A percentile compares a stretch with the other conserved stretches of the same genome.
These are phyloP conservation scores for Pterulicium gracile DNA, from an alignment of 1,284 basidiomycete genomes.

Conservation along the genomic window DNA sequence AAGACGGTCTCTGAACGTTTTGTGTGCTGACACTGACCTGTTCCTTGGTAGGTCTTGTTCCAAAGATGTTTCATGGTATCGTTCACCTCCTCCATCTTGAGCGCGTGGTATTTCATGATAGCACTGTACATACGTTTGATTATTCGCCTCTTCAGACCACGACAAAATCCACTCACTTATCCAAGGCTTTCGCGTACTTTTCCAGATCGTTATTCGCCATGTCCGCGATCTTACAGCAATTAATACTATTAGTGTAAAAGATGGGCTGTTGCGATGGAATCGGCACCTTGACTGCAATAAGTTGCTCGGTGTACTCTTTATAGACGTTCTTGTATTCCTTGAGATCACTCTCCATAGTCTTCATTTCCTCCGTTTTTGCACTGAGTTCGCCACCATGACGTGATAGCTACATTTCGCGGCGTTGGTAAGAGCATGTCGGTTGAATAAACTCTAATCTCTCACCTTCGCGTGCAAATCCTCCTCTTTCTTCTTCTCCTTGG, in stretches of 20 bases:
- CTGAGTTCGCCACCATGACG: slow-evolving; percentile 75
- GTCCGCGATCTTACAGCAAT: slow-evolving; percentile 76
- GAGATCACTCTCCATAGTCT: slow-evolving; percentile 63
- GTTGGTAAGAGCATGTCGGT: too few species aligned
- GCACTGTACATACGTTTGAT: slow-evolving; percentile 43
- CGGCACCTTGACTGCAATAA: slow-evolving; percentile 87
- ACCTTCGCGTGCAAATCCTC: slow-evolving; percentile 65
- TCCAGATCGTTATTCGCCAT: slow-evolving; percentile 93
- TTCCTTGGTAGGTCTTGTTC: slow-evolving; percentile 99
- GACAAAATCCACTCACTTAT: slow-evolving; percentile 54
- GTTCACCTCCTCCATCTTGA: slow-evolving; percentile 99
- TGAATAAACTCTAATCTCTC: too few species aligned
- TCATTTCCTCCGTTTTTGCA: slow-evolving; percentile 62
- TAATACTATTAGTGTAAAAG: too few species aligned
- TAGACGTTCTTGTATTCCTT: slow-evolving; percentile 84
- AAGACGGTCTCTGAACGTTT: background rate
- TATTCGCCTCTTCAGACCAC: background rate
- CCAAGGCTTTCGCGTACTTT: slow-evolving; percentile 93
- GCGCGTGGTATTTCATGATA: slow-evolving; percentile 96
- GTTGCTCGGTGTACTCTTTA: slow-evolving; percentile 80
- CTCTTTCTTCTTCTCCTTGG: slow-evolving; percentile 60
- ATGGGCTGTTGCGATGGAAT: too few species aligned
- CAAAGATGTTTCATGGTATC: slow-evolving; percentile 93
- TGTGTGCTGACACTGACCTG: slow-evolving; percentile 65
- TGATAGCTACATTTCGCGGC: too few species aligned